These are phyloP conservation scores for Phytopythium montanum DNA, from an alignment of 352 stramenopile species.

Conservation along the genomic window DNA sequence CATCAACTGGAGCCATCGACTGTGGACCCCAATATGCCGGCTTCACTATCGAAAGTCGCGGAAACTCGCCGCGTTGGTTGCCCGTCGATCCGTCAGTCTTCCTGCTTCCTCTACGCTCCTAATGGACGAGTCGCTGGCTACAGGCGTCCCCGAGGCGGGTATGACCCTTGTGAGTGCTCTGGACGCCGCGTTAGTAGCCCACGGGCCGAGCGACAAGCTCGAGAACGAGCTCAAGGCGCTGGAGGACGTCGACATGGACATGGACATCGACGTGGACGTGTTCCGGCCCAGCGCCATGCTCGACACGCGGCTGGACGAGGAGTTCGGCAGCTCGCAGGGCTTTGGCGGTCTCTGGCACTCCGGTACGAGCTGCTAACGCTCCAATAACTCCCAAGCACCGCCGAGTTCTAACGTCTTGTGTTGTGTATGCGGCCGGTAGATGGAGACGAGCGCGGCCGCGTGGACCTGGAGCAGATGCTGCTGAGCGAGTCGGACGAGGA, in stretches of 20 bases:
- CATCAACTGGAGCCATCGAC: slow-evolving; percentile 5
- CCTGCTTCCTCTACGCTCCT: not conserved
- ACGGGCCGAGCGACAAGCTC: not conserved
- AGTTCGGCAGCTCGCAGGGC: slow-evolving; percentile 30
- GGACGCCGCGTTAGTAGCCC: slow-evolving; percentile 16
- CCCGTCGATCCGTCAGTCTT: not conserved
- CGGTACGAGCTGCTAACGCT: slow-evolving; percentile 14
- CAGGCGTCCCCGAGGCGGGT: slow-evolving; percentile 16
- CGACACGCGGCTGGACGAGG: slow-evolving; percentile 41
- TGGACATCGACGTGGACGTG: slow-evolving; percentile 58
- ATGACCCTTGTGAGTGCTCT: slow-evolving; percentile 38
- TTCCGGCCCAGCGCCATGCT: slow-evolving; percentile 69
- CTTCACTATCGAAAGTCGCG: slow-evolving; percentile 4
- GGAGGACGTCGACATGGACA: slow-evolving; percentile 42
- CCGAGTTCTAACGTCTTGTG: not conserved
- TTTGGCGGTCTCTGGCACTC: slow-evolving; percentile 31
- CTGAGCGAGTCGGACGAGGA: slow-evolving; percentile 34
- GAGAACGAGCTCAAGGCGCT: slow-evolving; percentile 10
- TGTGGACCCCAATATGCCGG: slow-evolving; percentile 1
- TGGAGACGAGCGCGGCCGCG: slow-evolving; percentile 24
- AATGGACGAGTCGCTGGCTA: slow-evolving; percentile 8
- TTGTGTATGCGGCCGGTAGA: not conserved
- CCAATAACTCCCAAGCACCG: no score
- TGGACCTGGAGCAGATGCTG: slow-evolving; percentile 72
- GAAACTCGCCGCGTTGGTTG: not conserved